These are phyloP conservation scores for Musa itinerans DNA, from an alignment of 176 grass and related monocot genomes.

Conservation along the genomic window DNA sequence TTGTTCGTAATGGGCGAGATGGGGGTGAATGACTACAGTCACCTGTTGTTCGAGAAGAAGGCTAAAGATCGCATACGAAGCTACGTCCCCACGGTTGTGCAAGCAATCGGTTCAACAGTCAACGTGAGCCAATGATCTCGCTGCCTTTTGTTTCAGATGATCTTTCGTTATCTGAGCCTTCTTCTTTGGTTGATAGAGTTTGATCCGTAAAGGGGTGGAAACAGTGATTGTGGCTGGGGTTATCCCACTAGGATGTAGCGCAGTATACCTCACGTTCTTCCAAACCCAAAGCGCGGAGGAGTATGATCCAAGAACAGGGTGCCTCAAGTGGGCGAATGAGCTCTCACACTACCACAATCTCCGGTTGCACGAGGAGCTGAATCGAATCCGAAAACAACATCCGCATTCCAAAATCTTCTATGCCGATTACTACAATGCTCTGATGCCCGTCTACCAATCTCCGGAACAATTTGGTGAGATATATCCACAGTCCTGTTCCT, in stretches of 20 bases:
- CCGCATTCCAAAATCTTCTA: neutral
- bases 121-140: neutral
- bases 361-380: neutral
- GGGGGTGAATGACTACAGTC: neutral
- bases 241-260: neutral
- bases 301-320: neutral
- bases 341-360: constrained; percentile 3
- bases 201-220: constrained; percentile 13
- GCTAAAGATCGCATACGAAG: neutral
- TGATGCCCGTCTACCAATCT: neutral
- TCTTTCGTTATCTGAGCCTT: neutral
- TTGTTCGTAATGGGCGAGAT: constrained; percentile 8
- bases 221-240: neutral
- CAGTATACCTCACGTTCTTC: neutral
- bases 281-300: neutral
- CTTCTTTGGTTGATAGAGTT: neutral
- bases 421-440: neutral
- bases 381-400: neutral
- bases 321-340: neutral
- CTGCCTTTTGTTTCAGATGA: neutral
- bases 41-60: neutral
- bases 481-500: neutral
- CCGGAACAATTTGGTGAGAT: constrained; percentile 3
- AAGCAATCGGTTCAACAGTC: neutral
- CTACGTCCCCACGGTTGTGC: neutral